Evolutionary conservation across 169 alveolate genomes (phyloP).

Genomic region (Eimeria maxima): DNA sequence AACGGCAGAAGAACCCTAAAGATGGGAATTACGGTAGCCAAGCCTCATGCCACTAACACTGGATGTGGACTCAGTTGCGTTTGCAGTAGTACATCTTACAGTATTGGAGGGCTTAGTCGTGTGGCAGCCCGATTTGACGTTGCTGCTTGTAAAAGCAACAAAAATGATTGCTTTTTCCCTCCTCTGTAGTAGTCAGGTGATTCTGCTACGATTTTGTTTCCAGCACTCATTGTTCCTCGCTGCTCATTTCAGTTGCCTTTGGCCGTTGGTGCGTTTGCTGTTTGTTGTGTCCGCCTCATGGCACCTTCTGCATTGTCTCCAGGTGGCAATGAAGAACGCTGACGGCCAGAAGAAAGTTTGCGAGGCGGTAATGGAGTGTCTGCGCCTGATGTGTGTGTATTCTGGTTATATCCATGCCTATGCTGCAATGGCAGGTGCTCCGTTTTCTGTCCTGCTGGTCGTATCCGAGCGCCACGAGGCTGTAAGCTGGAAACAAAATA

Average conservation of each 20-base stretch:
- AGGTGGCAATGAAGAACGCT: slow-evolving; percentile 60
- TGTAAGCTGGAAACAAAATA: neutral
- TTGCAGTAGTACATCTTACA: neutral
- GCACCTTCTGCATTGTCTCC: neutral
- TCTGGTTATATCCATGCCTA: slow-evolving; percentile 61
- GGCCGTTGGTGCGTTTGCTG: neutral
- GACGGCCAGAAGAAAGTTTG: slow-evolving; percentile 65
- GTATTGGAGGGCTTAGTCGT: neutral
- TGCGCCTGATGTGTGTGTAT: slow-evolving; percentile 53
- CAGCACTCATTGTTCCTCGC: neutral
- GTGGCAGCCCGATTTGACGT: neutral
- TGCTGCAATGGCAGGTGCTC: neutral
- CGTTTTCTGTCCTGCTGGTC: slow-evolving; percentile 39
- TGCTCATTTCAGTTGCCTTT: neutral
- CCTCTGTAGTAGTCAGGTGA: neutral
- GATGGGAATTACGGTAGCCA: slow-evolving; percentile 24
- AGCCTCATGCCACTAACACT: neutral
- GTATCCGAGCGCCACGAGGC: slow-evolving; percentile 69
- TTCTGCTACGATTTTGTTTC: neutral
- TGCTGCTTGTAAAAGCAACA: neutral
- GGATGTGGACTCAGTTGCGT: neutral
- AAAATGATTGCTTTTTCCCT: neutral
- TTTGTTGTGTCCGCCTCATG: neutral
- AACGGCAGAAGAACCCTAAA: slow-evolving; percentile 59
- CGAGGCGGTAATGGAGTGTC: slow-evolving; percentile 77